Percentiles rank a stretch among this genome's conserved stretches.
phyloP scores from a whole-genome alignment of 2,329 filamentous ascomycete genomes.

The Leptographium galeiforme region DNA sequence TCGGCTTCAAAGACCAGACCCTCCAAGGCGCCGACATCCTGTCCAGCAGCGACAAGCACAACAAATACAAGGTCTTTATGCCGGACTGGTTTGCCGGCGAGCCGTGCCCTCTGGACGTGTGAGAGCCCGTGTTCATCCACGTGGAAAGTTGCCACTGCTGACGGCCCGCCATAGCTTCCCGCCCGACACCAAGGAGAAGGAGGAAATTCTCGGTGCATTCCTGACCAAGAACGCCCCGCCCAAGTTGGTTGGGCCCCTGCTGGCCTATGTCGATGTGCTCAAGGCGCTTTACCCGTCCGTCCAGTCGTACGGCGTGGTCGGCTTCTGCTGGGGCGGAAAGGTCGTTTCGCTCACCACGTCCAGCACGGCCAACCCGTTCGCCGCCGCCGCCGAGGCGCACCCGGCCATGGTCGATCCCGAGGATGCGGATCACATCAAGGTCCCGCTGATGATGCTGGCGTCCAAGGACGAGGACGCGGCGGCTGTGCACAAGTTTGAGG shows the following conservation, averaged over 20 bases:
- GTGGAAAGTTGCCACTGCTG: neutral
- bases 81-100: conserved; percentile 81
- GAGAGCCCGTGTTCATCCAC: conserved; percentile 3
- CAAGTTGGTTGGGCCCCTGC: conserved; percentile 34
- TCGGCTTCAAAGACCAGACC: conserved; percentile 58
- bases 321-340: conserved; percentile 63
- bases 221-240: conserved; percentile 37
- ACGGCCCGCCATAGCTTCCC: conserved; percentile 38
- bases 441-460: conserved; percentile 50
- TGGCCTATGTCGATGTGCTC: conserved; percentile 40
- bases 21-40: conserved; percentile 58
- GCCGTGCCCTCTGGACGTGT: conserved; percentile 43
- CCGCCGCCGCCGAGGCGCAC: conserved; percentile 36
- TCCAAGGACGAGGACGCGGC: conserved; percentile 49
- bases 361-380: conserved; percentile 39
- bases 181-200: conserved; percentile 49
- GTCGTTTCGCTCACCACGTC: conserved; percentile 40
- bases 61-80: conserved; percentile 74
- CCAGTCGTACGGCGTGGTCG: conserved; percentile 46
- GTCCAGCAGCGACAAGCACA: conserved; percentile 38
- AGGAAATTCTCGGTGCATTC: conserved; percentile 43
- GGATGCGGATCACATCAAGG: conserved; percentile 45
- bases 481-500: conserved; percentile 41
- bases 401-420: conserved; percentile 51
- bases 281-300: conserved; percentile 39